Evolutionary conservation across 352 stramenopile species (phyloP).

Genomic region (Stramenopiles sp.): DNA sequence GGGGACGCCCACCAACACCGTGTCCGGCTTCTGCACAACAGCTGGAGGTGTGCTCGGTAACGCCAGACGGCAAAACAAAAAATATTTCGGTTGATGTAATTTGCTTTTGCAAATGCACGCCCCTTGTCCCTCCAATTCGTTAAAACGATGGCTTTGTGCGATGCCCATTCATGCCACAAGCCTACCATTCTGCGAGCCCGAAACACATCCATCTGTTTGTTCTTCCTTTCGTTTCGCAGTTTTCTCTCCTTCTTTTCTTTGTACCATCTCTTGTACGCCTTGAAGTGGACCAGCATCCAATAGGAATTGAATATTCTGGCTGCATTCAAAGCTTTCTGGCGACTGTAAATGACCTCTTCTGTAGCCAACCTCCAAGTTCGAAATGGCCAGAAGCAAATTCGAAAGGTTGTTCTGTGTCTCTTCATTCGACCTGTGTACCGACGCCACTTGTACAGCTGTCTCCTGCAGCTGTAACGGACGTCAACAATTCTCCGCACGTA

Average conservation of each 20-base stretch:
- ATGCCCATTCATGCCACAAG: neutral
- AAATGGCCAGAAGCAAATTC: neutral
- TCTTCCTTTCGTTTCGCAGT: neutral
- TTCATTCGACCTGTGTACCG: neutral
- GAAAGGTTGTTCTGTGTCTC: neutral
- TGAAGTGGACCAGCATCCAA: conserved; percentile 6
- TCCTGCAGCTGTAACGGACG: neutral
- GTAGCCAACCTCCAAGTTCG: neutral
- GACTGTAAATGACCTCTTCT: neutral
- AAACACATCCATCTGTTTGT: neutral
- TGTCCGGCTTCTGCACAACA: neutral
- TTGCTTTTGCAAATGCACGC: neutral
- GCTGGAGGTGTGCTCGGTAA: neutral
- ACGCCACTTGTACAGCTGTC: conserved; percentile 7
- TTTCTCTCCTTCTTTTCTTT: neutral
- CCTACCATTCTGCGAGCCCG: neutral
- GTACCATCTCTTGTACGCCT: neutral
- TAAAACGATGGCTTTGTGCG: neutral
- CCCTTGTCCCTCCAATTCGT: conserved; percentile 1
- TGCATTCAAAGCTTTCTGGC: neutral
- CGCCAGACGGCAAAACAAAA: conserved; percentile 8
- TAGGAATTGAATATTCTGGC: neutral
- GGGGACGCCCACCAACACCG: neutral
- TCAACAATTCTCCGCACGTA: neutral
- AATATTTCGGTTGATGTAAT: conserved; percentile 12